phyloP scores from a whole-genome alignment of 2,329 filamentous ascomycete species.

The Polychaeton citri region DNA sequence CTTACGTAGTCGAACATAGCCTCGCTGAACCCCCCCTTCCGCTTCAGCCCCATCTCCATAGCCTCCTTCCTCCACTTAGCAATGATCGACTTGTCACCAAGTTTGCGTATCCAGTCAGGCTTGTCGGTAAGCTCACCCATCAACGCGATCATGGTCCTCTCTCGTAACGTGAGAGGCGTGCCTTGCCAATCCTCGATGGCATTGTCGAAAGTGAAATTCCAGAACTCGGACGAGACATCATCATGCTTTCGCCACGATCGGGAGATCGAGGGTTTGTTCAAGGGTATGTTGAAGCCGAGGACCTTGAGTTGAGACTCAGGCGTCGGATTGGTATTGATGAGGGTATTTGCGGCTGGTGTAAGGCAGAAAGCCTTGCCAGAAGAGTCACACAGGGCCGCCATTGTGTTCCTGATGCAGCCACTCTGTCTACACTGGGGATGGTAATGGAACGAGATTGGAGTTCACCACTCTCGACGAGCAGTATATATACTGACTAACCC shows the following conservation, averaged over 20 bases:
- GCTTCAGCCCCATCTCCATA: constrained; percentile 1
- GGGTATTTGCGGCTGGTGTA: neutral
- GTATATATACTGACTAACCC: too few relatives aligned
- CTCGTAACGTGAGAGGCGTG: constrained; percentile 8
- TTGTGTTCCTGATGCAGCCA: too few relatives aligned
- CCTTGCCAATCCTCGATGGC: constrained; percentile 10
- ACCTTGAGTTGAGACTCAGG: neutral
- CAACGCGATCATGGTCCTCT: constrained; percentile 17
- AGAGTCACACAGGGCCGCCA: too few relatives aligned
- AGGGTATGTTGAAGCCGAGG: neutral
- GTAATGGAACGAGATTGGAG: too few relatives aligned
- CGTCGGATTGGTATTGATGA: neutral
- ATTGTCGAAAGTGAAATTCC: constrained; percentile 6
- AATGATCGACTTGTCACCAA: constrained; percentile 15
- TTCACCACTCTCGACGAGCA: too few relatives aligned
- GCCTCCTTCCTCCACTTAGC: constrained; percentile 15
- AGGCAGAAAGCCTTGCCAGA: neutral
- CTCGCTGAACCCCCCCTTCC: constrained; percentile 4
- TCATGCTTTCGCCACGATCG: too few relatives aligned
- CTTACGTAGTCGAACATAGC: constrained; percentile 16
- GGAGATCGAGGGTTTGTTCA: neutral
- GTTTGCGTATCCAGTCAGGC: constrained; percentile 17
- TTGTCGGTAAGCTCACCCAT: constrained; percentile 20
- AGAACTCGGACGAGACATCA: neutral
- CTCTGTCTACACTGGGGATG: too few relatives aligned